These are phyloP conservation scores for Blastomyces parvus DNA, from an alignment of 2,329 filamentous ascomycete genomes.

Conservation along the genomic window DNA sequence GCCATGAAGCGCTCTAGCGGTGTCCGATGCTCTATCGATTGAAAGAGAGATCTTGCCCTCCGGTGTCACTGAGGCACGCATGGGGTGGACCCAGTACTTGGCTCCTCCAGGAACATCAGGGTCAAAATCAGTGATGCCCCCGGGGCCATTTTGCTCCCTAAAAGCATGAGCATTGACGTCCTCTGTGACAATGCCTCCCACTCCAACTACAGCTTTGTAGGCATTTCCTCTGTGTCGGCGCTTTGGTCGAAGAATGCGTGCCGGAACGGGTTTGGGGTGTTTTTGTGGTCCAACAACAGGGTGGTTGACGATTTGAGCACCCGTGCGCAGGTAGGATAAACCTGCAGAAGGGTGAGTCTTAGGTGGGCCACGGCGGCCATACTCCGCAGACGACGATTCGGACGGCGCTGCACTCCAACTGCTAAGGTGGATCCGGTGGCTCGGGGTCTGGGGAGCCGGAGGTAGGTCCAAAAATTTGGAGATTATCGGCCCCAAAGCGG, in stretches of 20 bases:
- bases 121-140: slow-evolving; percentile 37
- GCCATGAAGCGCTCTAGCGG: slow-evolving; percentile 12
- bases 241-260: slow-evolving; percentile 48
- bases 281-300: slow-evolving; percentile 52
- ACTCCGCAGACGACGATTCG: slow-evolving; percentile 33
- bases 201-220: slow-evolving; percentile 30
- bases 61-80: slow-evolving; percentile 38
- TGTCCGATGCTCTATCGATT: slow-evolving; percentile 12
- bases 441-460: slow-evolving; percentile 33
- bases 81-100: slow-evolving; percentile 44
- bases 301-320: slow-evolving; percentile 49
- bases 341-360: slow-evolving; percentile 58
- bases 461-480: slow-evolving; percentile 48
- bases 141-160: slow-evolving; percentile 27
- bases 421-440: slow-evolving; percentile 25
- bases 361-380: slow-evolving; percentile 42
- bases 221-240: slow-evolving; percentile 26
- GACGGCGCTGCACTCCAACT: slow-evolving; percentile 30
- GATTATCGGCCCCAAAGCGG: slow-evolving; percentile 44
- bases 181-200: slow-evolving; percentile 35
- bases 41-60: slow-evolving; percentile 36
- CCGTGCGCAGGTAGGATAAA: slow-evolving; percentile 50
- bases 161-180: slow-evolving; percentile 30
- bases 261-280: slow-evolving; percentile 43
- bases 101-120: slow-evolving; percentile 41